These are phyloP conservation scores for Paramicrosporidium saccamoebae DNA, from an alignment of 371 early-diverging fungal genomes.

Conservation along the genomic window DNA sequence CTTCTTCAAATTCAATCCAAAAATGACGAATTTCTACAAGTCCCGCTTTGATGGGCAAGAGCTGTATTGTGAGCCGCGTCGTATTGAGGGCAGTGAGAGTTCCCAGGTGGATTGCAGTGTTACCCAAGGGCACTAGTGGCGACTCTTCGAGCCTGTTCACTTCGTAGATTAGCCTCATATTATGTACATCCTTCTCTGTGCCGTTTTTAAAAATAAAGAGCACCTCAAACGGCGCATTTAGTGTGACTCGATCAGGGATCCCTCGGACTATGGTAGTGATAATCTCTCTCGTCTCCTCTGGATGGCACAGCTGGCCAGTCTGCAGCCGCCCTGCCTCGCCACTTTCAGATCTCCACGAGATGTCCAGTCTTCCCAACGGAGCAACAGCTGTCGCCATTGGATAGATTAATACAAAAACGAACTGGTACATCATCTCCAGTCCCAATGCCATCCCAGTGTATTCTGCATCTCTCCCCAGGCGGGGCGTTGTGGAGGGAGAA, in stretches of 20 bases:
- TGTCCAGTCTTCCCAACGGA: conserved; percentile 66
- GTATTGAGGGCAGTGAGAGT: too few species aligned
- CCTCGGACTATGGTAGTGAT: background rate
- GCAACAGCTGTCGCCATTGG: conserved; percentile 27
- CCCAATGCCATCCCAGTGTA: conserved; percentile 2
- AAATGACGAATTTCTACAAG: too few species aligned
- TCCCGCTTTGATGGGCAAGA: too few species aligned
- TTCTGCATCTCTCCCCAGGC: conserved; percentile 3
- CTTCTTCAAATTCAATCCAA: too few species aligned
- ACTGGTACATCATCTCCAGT: conserved; percentile 4
- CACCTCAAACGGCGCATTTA: conserved; percentile 23
- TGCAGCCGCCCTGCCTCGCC: conserved; percentile 63
- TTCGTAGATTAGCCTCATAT: too few species aligned
- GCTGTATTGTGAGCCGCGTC: too few species aligned
- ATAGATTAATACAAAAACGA: too few species aligned
- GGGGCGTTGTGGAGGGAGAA: conserved; percentile 43
- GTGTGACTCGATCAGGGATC: conserved; percentile 5
- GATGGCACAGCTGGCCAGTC: conserved; percentile 42
- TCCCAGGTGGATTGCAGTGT: too few species aligned
- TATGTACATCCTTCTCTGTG: conserved; percentile 19
- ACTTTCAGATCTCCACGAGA: conserved; percentile 54
- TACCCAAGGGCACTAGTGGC: too few species aligned
- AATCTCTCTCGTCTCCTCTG: conserved; percentile 20
- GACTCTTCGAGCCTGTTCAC: too few species aligned
- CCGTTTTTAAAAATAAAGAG: conserved; percentile 7